phyloP scores from a whole-genome alignment of 345 rosid species.

The Ceriops decandra region DNA sequence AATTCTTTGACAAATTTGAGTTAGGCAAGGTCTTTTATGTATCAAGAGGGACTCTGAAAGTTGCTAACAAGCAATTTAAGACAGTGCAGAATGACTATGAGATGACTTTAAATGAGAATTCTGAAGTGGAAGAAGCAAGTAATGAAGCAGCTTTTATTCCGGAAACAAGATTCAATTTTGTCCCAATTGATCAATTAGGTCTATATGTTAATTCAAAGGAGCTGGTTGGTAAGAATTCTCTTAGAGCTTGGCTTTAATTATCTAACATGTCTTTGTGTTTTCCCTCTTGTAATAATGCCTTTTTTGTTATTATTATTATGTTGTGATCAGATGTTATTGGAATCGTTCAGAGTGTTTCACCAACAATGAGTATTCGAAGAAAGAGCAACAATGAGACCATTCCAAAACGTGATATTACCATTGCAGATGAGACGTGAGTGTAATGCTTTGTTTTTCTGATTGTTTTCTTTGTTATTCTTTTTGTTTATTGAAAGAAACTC shows the following conservation, averaged over 20 bases:
- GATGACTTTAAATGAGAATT: slow-evolving; percentile 82
- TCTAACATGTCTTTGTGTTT: neutral
- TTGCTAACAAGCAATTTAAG: slow-evolving; percentile 88
- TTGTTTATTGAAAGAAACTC: neutral
- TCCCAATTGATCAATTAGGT: slow-evolving; percentile 79
- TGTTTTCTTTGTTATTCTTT: neutral
- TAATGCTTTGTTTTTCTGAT: neutral
- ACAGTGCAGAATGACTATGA: slow-evolving; percentile 91
- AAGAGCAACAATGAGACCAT: slow-evolving; percentile 68
- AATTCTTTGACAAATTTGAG: slow-evolving; percentile 67
- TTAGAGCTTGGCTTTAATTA: neutral
- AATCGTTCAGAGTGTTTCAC: slow-evolving; percentile 81
- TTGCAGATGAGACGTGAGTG: slow-evolving; percentile 76
- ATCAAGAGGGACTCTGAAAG: slow-evolving; percentile 70
- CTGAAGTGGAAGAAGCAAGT: slow-evolving; percentile 78
- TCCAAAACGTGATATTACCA: slow-evolving; percentile 77
- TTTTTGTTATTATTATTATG: neutral
- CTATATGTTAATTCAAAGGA: slow-evolving; percentile 62
- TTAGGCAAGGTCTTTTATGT: slow-evolving; percentile 85
- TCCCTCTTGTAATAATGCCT: neutral
- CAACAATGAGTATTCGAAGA: slow-evolving; percentile 72
- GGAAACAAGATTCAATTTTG: slow-evolving; percentile 75
- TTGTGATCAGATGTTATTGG: slow-evolving; percentile 64
- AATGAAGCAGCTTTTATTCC: slow-evolving; percentile 65
- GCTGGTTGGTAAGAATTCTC: slow-evolving; percentile 57